A percentile compares a stretch with the other conserved stretches of the same genome.
Evolutionary conservation across 2,329 filamentous ascomycete genomes (phyloP).

Genomic region (Diaporthe sp.): DNA sequence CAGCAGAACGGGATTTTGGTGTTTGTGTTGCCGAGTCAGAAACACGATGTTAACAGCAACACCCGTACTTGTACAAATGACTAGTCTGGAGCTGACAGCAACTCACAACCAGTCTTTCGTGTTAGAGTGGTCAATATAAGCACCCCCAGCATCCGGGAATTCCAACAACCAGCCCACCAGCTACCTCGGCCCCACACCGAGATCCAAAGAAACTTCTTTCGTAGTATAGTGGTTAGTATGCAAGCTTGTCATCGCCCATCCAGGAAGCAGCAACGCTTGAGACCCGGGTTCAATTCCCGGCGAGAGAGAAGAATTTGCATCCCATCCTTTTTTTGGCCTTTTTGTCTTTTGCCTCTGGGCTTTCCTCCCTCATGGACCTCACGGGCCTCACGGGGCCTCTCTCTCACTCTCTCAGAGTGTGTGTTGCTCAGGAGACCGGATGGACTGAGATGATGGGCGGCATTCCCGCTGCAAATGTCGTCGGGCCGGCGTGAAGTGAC

Average conservation of each 20-base stretch:
- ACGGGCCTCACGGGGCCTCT: too few species aligned
- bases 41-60: too few species aligned
- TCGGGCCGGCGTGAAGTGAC: neutral
- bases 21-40: too few species aligned
- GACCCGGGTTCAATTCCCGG: slow-evolving; percentile 33
- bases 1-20: too few species aligned
- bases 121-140: neutral
- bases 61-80: too few species aligned
- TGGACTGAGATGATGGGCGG: neutral
- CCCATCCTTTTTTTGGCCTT: neutral
- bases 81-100: too few species aligned
- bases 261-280: slow-evolving; percentile 31
- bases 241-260: slow-evolving; percentile 30
- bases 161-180: slow-evolving; percentile 14
- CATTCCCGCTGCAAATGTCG: neutral
- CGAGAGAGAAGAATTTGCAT: slow-evolving; percentile 28
- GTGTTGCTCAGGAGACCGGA: neutral
- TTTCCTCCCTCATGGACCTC: too few species aligned
- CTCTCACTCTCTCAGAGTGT: neutral
- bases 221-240: slow-evolving; percentile 31
- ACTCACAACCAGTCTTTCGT: too few species aligned
- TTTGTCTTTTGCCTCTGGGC: neutral
- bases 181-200: slow-evolving; percentile 17
- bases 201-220: neutral
- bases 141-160: too few species aligned